Conservation (phyloP, 306 rosid genomes). For the Acmispon strigosus region DNA sequence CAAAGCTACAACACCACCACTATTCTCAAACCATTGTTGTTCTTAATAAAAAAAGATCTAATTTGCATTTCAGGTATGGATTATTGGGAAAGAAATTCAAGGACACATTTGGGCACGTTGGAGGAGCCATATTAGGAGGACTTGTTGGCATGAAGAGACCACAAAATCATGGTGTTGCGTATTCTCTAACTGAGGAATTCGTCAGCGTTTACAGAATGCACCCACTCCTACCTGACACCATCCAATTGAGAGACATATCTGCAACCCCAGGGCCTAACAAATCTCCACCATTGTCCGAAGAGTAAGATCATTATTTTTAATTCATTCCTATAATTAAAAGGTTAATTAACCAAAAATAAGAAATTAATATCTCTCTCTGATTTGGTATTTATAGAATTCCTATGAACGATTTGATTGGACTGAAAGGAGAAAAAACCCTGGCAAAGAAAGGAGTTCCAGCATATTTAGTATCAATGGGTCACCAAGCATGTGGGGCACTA, state of each 20-base stretch:
- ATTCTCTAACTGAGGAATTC: constrained; percentile 58
- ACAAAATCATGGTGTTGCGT: constrained; percentile 49
- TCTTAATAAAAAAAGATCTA: no score
- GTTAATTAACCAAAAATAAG: neutral
- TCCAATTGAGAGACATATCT: constrained; percentile 33
- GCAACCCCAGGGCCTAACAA: constrained; percentile 36
- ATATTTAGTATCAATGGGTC: constrained; percentile 63
- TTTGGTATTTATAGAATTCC: constrained; percentile 31
- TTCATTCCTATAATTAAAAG: neutral
- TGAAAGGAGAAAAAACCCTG: constrained; percentile 32
- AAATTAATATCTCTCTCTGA: neutral
- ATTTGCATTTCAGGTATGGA: constrained; percentile 47
- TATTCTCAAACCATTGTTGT: no score
- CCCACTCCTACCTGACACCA: constrained; percentile 40
- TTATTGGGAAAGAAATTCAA: constrained; percentile 60
- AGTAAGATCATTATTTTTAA: constrained; percentile 15
- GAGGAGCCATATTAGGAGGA: constrained; percentile 38
- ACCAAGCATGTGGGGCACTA: constrained; percentile 54
- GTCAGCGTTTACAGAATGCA: constrained; percentile 53
- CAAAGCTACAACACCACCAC: neutral
- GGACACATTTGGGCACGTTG: constrained; percentile 62
- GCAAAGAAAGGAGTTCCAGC: constrained; percentile 33
- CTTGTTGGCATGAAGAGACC: constrained; percentile 45
- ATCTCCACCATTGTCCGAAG: constrained; percentile 39
- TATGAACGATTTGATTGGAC: constrained; percentile 39